Percentiles rank a stretch among this genome's conserved stretches.
Conservation (phyloP, 495 filamentous ascomycete genomes). For the Hypoxylon trugodes region DNA sequence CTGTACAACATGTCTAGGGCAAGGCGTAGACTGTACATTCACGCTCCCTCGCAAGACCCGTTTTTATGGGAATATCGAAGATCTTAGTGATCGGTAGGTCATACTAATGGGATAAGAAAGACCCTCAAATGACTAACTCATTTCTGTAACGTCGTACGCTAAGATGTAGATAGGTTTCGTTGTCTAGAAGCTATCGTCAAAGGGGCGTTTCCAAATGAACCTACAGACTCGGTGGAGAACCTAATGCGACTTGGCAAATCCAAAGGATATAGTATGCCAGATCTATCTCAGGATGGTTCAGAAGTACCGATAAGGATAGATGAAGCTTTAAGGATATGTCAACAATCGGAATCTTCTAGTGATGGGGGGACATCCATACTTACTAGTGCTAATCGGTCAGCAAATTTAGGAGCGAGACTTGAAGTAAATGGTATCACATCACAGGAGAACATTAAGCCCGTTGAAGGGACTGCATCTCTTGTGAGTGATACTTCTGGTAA, state of each 20-base stretch:
- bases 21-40: conserved; percentile 51
- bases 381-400: not conserved
- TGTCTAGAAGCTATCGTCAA: conserved; percentile 31
- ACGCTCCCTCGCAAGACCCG: conserved; percentile 56
- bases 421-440: not conserved
- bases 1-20: conserved; percentile 50
- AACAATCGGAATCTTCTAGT: not conserved
- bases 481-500: conserved; percentile 46
- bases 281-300: conserved; percentile 2
- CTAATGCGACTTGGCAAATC: conserved; percentile 42
- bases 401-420: not conserved
- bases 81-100: conserved; percentile 51
- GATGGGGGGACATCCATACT: not conserved
- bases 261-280: conserved; percentile 46
- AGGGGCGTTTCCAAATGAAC: conserved; percentile 37
- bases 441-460: not conserved
- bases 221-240: conserved; percentile 41
- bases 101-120: not conserved
- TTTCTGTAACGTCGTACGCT: conserved; percentile 43
- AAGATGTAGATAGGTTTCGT: conserved; percentile 26
- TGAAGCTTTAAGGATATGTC: conserved; percentile 7
- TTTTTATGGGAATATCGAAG: conserved; percentile 58
- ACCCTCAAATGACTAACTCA: not conserved
- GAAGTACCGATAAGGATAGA: conserved; percentile 14
- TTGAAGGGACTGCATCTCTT: conserved; percentile 24